Evolutionary conservation across 306 rosid species (phyloP), one percentile per base, ranked within the genome.

Genomic region (Vicia faba): DNA sequence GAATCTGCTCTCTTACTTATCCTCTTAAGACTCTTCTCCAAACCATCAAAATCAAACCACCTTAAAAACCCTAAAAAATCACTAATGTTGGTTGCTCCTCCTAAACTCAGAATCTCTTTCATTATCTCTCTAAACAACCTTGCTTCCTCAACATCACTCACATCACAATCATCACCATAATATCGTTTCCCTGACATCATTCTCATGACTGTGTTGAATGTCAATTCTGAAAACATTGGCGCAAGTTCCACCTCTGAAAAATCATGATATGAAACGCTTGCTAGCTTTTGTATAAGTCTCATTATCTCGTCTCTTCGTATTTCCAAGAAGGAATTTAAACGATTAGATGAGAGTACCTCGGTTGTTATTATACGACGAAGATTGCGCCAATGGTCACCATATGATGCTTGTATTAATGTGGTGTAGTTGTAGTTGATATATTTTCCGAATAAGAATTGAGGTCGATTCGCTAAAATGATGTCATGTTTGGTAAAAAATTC

Each of bases 301-400:
- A 38, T 64, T 29, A 73, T 58, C 72, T 87, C 87, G 7, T 84
- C 81, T 0, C 31, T 64, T 16, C 89, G 80, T 23, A 76, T 57
- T 0, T 28, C 68, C 1, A 11, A 2, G 60, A 82, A 84, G 0
- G 36, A 7, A 39, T 70, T 64, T 12, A 76, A 45, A 12, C 72
- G 81, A 7, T 76, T 72, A 1, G 83, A 4, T 0, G 92, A 87
- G 63, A 82, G 82, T 33, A 87, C 67, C 18, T 87, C 88, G 0
- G 61, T 41, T 6, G 80, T 3, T 4, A 75, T 45, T 10, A 87
- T 79, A 41, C 88, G 88, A 16, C 89, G 93, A 6, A 87, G 83
- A 66, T 80, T 84, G 35, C 85, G 88, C 93, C 93, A 87, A 41
- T 84, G 89, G 36, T 84, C 85, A 1, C 88, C 85, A 45, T 84